Evolutionary conservation across 176 grass and related monocot species (phyloP).

Genomic region (Otatea glauca): DNA sequence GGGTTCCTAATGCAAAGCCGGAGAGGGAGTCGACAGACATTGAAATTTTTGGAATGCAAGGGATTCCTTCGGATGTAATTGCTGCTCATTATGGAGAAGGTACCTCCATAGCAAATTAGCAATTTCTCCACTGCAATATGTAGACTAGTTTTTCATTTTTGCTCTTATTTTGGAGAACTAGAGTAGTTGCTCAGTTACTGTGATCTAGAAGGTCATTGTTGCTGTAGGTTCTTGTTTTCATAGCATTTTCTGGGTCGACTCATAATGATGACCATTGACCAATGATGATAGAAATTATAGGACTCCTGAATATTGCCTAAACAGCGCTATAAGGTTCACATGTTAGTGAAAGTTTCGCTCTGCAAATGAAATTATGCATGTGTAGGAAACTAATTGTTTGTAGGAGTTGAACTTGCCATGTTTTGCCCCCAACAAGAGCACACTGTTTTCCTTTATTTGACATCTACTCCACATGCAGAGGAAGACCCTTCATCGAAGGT

Average conservation of each 20-base stretch:
- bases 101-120: neutral
- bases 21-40: constrained; percentile 97
- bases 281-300: neutral
- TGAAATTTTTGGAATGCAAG: constrained; percentile 99
- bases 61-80: constrained; percentile 84
- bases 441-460: constrained; percentile 20
- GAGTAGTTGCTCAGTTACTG: neutral
- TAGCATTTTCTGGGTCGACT: neutral
- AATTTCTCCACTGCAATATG: neutral
- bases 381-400: neutral
- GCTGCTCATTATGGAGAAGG: constrained; percentile 99
- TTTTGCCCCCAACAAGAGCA: neutral
- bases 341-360: neutral
- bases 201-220: neutral
- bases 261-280: neutral
- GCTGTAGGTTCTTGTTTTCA: neutral
- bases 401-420: constrained; percentile 35
- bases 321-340: neutral
- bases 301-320: neutral
- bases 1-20: constrained; percentile 93
- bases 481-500: constrained; percentile 79
- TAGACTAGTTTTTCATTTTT: neutral
- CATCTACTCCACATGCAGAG: constrained; percentile 54
- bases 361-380: neutral
- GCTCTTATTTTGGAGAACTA: neutral